These are phyloP conservation scores for Verticillium dahliae DNA, from an alignment of 2,329 filamentous ascomycete species.

Conservation along the genomic window DNA sequence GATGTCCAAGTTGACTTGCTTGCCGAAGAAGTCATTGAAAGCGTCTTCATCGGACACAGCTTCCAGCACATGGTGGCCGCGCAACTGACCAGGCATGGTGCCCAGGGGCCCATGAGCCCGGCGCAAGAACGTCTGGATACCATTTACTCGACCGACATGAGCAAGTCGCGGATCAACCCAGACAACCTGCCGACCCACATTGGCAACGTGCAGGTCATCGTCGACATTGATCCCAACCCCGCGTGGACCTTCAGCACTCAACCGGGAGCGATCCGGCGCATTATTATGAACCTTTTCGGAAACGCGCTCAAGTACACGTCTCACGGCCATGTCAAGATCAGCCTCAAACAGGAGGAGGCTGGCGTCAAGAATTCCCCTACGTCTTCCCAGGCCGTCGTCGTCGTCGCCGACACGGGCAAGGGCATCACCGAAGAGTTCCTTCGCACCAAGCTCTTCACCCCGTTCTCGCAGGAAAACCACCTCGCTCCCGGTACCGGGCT, in stretches of 20 bases:
- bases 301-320: slow-evolving; percentile 49
- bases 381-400: slow-evolving; percentile 20
- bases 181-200: slow-evolving; percentile 14
- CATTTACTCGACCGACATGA: slow-evolving; percentile 8
- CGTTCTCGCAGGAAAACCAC: slow-evolving; percentile 54
- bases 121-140: slow-evolving; percentile 11
- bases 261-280: slow-evolving; percentile 40
- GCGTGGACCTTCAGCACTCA: slow-evolving; percentile 48
- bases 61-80: slow-evolving; percentile 22
- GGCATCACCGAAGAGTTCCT: slow-evolving; percentile 57
- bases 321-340: slow-evolving; percentile 33
- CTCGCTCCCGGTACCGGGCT: slow-evolving; percentile 52
- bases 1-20: slow-evolving; percentile 27
- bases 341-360: slow-evolving; percentile 16
- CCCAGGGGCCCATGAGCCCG: slow-evolving; percentile 8
- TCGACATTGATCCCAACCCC: slow-evolving; percentile 39
- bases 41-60: slow-evolving; percentile 28
- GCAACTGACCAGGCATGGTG: slow-evolving; percentile 24
- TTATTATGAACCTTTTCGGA: slow-evolving; percentile 49
- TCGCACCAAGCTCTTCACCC: slow-evolving; percentile 49
- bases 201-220: slow-evolving; percentile 27
- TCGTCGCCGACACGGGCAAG: slow-evolving; percentile 53
- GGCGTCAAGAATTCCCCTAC: background rate
- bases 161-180: slow-evolving; percentile 1
- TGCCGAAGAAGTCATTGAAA: slow-evolving; percentile 31